Conservation (phyloP, 1,139 yeast species). For the Candida tetrigidarum region DNA sequence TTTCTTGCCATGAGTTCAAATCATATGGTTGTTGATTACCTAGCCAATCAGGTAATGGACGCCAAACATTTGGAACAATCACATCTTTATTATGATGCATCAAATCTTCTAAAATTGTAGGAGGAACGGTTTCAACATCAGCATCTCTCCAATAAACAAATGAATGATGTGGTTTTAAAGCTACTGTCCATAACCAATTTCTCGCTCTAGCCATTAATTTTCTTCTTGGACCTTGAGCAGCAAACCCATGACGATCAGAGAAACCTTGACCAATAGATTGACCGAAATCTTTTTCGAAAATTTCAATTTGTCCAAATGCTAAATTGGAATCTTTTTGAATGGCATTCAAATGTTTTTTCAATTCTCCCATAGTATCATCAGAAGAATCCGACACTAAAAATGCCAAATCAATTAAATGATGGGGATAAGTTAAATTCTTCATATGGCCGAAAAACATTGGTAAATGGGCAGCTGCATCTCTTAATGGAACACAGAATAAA, state of each 20-base stretch:
- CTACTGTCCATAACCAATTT: conserved; percentile 57
- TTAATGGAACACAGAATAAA: conserved; percentile 58
- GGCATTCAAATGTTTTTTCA: conserved; percentile 43
- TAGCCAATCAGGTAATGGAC: conserved; percentile 89
- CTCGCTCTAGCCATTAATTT: conserved; percentile 59
- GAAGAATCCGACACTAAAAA: conserved; percentile 61
- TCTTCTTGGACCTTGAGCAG: conserved; percentile 58
- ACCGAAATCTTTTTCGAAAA: conserved; percentile 57
- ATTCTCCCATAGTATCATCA: conserved; percentile 58
- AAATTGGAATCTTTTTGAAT: conserved; percentile 50
- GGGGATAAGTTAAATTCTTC: conserved; percentile 61
- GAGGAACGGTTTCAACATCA: conserved; percentile 56
- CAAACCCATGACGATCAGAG: conserved; percentile 56
- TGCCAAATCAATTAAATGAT: conserved; percentile 58
- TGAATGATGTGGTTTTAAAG: conserved; percentile 55
- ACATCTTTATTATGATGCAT: conserved; percentile 59
- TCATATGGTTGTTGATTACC: conserved; percentile 92
- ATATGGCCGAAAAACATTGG: conserved; percentile 65
- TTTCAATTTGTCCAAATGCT: conserved; percentile 61
- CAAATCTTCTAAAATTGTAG: conserved; percentile 54
- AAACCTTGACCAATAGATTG: conserved; percentile 57
- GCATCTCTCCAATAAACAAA: conserved; percentile 62
- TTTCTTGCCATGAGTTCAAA: conserved; percentile 89
- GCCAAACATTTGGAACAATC: conserved; percentile 86
- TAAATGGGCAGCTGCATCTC: conserved; percentile 66